These are phyloP conservation scores for Eimeria zaria DNA, from an alignment of 169 alveolate genomes.

Conservation along the genomic window DNA sequence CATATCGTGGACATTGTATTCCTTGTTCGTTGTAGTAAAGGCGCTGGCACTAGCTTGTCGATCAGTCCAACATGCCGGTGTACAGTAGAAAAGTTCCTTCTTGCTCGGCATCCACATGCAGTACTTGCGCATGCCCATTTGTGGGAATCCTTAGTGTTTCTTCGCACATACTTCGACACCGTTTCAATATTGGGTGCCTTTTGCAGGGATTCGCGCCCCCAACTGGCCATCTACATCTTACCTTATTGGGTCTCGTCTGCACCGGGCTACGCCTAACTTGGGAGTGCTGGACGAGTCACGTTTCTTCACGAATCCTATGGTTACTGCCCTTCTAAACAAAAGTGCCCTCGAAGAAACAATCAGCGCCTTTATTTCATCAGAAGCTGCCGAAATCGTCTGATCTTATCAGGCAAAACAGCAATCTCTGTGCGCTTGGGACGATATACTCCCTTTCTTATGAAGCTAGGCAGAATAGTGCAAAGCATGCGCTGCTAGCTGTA, in stretches of 20 bases:
- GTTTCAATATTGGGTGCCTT: neutral
- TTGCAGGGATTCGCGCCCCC: conserved; percentile 53
- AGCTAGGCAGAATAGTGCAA: neutral
- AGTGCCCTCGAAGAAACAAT: conserved; percentile 55
- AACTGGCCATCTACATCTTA: conserved; percentile 65
- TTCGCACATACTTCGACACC: neutral
- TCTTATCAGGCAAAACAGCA: neutral
- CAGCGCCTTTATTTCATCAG: conserved; percentile 15
- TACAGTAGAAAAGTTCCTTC: neutral
- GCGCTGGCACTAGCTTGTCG: neutral
- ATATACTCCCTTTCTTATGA: neutral
- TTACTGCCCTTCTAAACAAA: conserved; percentile 65
- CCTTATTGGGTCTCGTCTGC: conserved; percentile 62
- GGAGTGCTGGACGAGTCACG: conserved; percentile 76
- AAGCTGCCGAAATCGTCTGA: conserved; percentile 53
- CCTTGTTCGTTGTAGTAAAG: neutral
- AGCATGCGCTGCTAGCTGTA: neutral
- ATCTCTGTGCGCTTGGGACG: neutral
- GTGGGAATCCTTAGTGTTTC: neutral
- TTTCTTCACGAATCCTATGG: conserved; percentile 68
- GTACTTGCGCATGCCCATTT: neutral
- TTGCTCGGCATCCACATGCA: neutral
- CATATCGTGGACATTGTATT: neutral
- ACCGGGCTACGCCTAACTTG: conserved; percentile 73
- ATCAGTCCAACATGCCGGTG: neutral